Conservation (phyloP, 768 basidiomycete genomes). For the Tulasnella sp. region DNA sequence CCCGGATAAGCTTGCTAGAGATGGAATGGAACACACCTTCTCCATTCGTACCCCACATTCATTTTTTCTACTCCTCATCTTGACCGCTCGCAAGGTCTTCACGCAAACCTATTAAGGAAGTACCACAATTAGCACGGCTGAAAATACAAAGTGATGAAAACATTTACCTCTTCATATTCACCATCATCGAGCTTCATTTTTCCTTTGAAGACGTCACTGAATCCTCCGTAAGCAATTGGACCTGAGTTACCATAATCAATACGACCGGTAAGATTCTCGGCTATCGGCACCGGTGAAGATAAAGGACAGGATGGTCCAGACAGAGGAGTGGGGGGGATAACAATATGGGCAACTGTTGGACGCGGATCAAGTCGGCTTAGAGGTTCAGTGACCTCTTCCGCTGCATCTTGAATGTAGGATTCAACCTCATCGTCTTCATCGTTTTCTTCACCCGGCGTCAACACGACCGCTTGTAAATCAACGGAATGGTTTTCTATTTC, state of each 20-base stretch:
- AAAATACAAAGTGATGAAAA: not conserved
- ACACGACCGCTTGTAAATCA: no score
- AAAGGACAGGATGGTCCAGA: no score
- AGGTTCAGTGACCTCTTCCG: no score
- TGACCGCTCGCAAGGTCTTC: not conserved
- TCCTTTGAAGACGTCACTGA: not conserved
- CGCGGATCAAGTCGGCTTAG: no score
- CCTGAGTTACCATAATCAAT: not conserved
- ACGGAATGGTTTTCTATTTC: no score
- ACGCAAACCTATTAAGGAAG: not conserved
- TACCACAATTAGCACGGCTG: not conserved
- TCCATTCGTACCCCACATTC: not conserved
- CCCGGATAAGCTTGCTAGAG: not conserved
- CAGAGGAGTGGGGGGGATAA: no score
- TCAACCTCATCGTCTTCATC: no score
- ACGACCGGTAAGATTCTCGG: not conserved
- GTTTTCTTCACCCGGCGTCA: no score
- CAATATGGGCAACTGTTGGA: no score
- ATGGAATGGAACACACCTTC: not conserved
- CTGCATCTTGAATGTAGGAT: not conserved
- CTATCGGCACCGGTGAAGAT: no score
- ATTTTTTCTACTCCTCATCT: not conserved
- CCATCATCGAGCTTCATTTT: not conserved
- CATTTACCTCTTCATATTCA: not conserved
- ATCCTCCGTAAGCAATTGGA: not conserved